Evolutionary conservation across 371 early-diverging fungal species (phyloP), one percentile per base, ranked within the genome.

Genomic region (Nematocida major): DNA sequence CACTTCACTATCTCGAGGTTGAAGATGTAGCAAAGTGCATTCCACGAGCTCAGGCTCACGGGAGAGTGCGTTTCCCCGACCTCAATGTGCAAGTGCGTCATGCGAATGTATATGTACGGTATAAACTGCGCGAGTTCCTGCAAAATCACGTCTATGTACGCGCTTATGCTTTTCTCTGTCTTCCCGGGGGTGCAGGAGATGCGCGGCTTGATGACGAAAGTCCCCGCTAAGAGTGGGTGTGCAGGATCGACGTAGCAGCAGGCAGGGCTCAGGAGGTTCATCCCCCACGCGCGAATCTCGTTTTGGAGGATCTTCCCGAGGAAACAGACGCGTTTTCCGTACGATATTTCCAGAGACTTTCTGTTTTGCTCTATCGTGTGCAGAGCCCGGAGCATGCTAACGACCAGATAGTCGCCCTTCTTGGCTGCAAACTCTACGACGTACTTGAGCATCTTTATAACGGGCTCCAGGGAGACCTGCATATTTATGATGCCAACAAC

Each of bases 191-290:
- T 1, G n/a, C n/a, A 9, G n/a, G n/a, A 43, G 13, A 7, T 7
- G 7, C 38, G n/a, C 38, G 57, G 57, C 57, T 36, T 57, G 11
- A 57, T 34, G 13, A 57, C 57, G 15, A 57, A 34, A 11, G 57
- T 38, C 30, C 34, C 57, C 18, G 57, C 57, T 7, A 57, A 22
- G 5, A 57, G 34, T 36, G 57, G 57, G 38, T 15, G 38, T 1
- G 57, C 57, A 0, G 57, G 57, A 38, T 57, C 57, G n/a, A 57
- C 38, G 34, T 57, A 57, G 34, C 28, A 57, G 36, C 38, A 28
- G 13, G 22, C 36, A 5, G 57, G 57, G 34, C 11, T 13, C 11
- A 57, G 13, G 18, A 57, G 57, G 26, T 26, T 7, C 57, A 57
- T 57, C n/a, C 34, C 57, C 57, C 57, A 57, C 7, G 36, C 22